A percentile compares a stretch with the other conserved stretches of the same genome.
Conservation (phyloP, 129 eudicot species). For the Tagetes patula region DNA sequence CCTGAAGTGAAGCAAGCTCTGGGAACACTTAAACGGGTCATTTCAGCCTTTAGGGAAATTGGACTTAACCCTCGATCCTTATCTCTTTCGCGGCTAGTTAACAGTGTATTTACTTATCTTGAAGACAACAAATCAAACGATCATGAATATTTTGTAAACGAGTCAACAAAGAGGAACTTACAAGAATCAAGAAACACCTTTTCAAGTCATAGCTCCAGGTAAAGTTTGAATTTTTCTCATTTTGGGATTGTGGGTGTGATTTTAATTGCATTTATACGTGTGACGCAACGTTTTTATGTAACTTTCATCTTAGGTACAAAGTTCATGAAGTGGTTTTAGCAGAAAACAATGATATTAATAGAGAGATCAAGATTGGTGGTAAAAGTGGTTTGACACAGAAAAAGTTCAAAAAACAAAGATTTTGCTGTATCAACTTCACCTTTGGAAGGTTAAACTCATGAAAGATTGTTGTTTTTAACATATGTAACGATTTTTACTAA, state of each 20-base stretch:
- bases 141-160: constrained; percentile 31
- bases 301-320: constrained; percentile 40
- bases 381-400: constrained; percentile 19
- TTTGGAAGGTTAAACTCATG: constrained; percentile 34
- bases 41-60: constrained; percentile 53
- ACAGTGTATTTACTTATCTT: constrained; percentile 21
- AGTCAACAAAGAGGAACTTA: constrained; percentile 23
- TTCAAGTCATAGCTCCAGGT: constrained; percentile 53
- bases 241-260: constrained; percentile 4
- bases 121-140: constrained; percentile 32
- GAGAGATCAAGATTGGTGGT: constrained; percentile 14
- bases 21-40: constrained; percentile 65
- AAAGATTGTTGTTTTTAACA: constrained; percentile 16
- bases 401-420: constrained; percentile 42
- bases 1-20: constrained; percentile 73
- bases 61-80: constrained; percentile 32
- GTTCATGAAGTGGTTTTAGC: constrained; percentile 9
- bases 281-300: background rate
- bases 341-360: constrained; percentile 20
- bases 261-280: background rate
- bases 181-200: constrained; percentile 46
- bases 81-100: constrained; percentile 20
- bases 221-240: background rate
- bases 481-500: constrained; percentile 10
- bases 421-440: constrained; percentile 49